Conservation (phyloP, 139 green algal genomes). For the Pleodorina starrii region DNA sequence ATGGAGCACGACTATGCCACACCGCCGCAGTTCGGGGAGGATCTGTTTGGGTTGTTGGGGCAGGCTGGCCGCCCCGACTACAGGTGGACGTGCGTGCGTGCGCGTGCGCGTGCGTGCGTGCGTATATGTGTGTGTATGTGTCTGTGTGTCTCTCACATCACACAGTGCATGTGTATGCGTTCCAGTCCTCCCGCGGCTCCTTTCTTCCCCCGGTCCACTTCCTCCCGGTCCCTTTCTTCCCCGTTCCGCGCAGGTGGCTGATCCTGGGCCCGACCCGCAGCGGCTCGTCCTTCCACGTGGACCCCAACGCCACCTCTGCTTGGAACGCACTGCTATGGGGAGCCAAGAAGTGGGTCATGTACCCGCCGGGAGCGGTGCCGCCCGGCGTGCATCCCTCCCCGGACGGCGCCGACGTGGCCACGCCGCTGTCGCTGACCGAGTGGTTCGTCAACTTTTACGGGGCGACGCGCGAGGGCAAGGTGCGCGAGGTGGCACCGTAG, state of each 20-base stretch:
- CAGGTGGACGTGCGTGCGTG: constrained; percentile 54
- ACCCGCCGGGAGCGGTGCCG: constrained; percentile 78
- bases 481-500: too few species aligned
- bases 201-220: not conserved
- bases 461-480: constrained; percentile 58
- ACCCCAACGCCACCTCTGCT: constrained; percentile 92
- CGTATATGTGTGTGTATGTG: too few species aligned
- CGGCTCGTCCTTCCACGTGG: constrained; percentile 86
- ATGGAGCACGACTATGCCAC: constrained; percentile 85
- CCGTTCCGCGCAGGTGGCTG: constrained; percentile 84
- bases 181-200: too few species aligned
- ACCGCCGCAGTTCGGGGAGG: constrained; percentile 76
- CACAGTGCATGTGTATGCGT: not conserved
- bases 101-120: not conserved
- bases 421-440: constrained; percentile 91
- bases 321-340: constrained; percentile 93
- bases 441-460: constrained; percentile 94
- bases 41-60: constrained; percentile 90
- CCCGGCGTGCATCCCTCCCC: constrained; percentile 91
- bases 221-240: not conserved
- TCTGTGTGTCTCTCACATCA: not conserved
- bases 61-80: constrained; percentile 76
- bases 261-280: constrained; percentile 89
- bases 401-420: constrained; percentile 92
- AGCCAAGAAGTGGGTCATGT: constrained; percentile 96